phyloP scores from a whole-genome alignment of 1,139 yeast genomes.

The Scheffersomyces segobiensis region DNA sequence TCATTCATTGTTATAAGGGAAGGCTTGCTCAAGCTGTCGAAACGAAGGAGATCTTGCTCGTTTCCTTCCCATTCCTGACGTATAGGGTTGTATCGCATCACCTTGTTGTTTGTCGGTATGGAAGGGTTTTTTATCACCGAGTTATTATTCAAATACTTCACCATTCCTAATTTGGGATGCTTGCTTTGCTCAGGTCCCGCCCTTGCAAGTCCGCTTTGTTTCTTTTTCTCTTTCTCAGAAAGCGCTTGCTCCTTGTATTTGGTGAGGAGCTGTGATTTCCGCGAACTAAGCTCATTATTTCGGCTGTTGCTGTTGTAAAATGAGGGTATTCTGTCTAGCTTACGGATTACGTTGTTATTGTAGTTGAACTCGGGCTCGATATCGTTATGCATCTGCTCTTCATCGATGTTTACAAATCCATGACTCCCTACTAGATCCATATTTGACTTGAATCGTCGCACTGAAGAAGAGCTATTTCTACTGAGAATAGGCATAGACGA shows the following conservation, averaged over 20 bases:
- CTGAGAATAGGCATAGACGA: conserved; percentile 30
- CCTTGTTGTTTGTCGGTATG: conserved; percentile 11
- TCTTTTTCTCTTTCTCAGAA: conserved; percentile 4
- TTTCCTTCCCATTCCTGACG: conserved; percentile 69
- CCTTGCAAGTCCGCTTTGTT: conserved; percentile 3
- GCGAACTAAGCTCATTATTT: conserved; percentile 7
- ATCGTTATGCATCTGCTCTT: background rate
- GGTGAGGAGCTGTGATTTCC: conserved; percentile 26
- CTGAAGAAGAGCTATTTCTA: conserved; percentile 11
- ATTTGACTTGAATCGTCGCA: conserved; percentile 33
- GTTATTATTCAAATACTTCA: conserved; percentile 29
- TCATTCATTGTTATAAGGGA: conserved; percentile 37
- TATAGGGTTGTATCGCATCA: conserved; percentile 57
- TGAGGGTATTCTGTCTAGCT: conserved; percentile 46
- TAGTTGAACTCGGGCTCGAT: conserved; percentile 27
- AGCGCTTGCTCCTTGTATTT: conserved; percentile 25
- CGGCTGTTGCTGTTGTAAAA: conserved; percentile 25
- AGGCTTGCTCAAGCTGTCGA: conserved; percentile 29
- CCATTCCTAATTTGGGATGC: conserved; percentile 28
- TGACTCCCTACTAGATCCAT: conserved; percentile 22
- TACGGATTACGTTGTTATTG: conserved; percentile 35
- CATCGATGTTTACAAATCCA: conserved; percentile 7
- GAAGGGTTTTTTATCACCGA: conserved; percentile 14
- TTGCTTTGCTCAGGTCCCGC: conserved; percentile 11
- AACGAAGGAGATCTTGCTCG: conserved; percentile 50